Base-by-base conservation (phyloP, 108 stramenopile species). In the Epipyxis sp. region DNA sequence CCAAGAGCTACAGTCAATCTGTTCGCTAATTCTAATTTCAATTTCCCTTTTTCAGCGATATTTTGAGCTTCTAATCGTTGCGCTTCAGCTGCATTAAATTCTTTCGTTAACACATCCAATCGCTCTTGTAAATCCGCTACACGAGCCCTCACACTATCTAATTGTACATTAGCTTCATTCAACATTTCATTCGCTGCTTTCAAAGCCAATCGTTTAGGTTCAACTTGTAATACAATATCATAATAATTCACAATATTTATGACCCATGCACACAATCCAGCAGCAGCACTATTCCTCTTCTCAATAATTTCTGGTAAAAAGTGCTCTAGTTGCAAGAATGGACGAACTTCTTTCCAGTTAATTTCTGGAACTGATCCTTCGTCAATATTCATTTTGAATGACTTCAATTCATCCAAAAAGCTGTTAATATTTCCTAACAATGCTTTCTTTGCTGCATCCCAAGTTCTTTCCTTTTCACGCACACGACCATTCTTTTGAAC, bases 251-350 rank as follows among this genome's bases (percentile, higher is more conserved):
- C 85, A 1, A 90, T 88, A 80, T 89, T 89, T 42, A 88, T 69
- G 44, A 88, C 89, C 85, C 85, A 90, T 42, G 81, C 67, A 78
- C 87, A 87, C 45, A 90, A 82, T 40, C 86, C 84, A 16, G 89
- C 89, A 10, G 88, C 89, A 1, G 82, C 72, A 16, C 77, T 80
- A 57, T 86, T 86, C 16, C 57, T 39, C 40, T 72, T 80, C 44
- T 76, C 69, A 42, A 85, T 85, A 27, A 83, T 77, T 34, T 85
- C 84, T 25, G 82, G 79, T 25, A 59, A 81, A 54, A 85, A 85
- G 41, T 83, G 83, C 57, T 81, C 83, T 37, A 83, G 41, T 16
- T 80, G 80, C 6, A 85, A 57, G 78, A 83, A 83, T 25, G 84
- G 80, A 25, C 84, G 76, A 20, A 85, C 83, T 69, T 85, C 84